Conservation (phyloP, 176 grass and related monocot genomes). For the Leersia perrieri region DNA sequence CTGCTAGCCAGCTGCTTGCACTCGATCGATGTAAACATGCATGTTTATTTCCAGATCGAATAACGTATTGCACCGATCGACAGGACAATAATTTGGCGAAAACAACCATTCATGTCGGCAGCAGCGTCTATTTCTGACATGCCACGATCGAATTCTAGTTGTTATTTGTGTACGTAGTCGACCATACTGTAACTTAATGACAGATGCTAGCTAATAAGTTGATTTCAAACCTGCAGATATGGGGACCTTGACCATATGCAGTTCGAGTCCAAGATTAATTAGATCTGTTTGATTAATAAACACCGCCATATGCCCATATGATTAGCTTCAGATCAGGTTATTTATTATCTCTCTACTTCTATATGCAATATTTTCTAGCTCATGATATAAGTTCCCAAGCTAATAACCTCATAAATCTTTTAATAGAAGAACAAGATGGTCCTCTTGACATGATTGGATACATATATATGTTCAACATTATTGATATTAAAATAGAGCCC, state of each 20-base stretch:
- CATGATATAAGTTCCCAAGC: background rate
- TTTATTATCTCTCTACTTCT: too few relatives aligned
- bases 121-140: background rate
- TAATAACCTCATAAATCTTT: background rate
- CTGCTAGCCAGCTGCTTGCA: background rate
- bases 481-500: too few relatives aligned
- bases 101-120: conserved; percentile 47
- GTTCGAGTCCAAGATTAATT: background rate
- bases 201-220: background rate
- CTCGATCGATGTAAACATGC: background rate
- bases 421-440: background rate
- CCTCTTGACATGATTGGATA: too few relatives aligned
- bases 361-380: background rate
- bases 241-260: background rate
- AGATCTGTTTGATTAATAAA: background rate
- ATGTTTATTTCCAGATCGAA: conserved; percentile 2
- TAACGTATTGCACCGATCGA: conserved; percentile 9
- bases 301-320: background rate
- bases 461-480: too few relatives aligned
- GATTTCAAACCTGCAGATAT: background rate
- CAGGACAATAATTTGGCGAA: conserved; percentile 35
- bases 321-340: background rate
- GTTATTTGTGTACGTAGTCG: background rate
- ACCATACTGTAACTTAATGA: background rate
- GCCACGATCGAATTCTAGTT: background rate